Percentiles rank a stretch among this genome's conserved stretches.
Evolutionary conservation across 2,329 filamentous ascomycete species (phyloP).

Genomic region (Drechmeria coniospora): DNA sequence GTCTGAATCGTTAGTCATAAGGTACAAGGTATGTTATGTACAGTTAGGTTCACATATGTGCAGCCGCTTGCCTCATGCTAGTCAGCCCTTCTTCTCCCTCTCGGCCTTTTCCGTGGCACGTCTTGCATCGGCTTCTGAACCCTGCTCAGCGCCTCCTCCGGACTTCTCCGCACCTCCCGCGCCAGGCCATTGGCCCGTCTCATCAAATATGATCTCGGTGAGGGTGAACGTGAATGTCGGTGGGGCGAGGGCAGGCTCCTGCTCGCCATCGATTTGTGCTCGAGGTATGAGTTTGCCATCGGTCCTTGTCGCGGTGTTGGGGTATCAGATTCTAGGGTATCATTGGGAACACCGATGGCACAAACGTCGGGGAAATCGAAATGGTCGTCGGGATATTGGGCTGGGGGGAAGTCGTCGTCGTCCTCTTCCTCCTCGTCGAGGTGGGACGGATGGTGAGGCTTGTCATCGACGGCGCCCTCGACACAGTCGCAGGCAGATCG

Average conservation of each 20-base stretch:
- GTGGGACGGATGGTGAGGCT: no score
- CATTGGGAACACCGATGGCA: conserved; percentile 10
- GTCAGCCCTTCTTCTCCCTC: conserved; percentile 23
- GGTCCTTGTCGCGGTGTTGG: conserved; percentile 26
- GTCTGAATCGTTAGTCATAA: conserved; percentile 13
- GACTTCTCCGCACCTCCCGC: conserved; percentile 25
- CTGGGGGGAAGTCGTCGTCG: conserved; percentile 20
- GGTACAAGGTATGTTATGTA: conserved; percentile 21
- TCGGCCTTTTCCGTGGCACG: conserved; percentile 22
- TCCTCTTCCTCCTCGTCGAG: no score
- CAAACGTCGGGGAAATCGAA: conserved; percentile 13
- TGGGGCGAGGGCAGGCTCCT: conserved; percentile 18
- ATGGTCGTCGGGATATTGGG: conserved; percentile 24
- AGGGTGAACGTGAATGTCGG: conserved; percentile 18
- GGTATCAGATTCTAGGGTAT: conserved; percentile 26
- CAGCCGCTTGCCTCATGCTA: conserved; percentile 21
- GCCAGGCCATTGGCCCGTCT: conserved; percentile 11
- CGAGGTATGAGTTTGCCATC: conserved; percentile 19
- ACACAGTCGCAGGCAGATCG: conserved; percentile 17
- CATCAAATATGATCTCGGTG: conserved; percentile 17
- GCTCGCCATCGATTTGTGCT: conserved; percentile 17
- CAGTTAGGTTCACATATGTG: conserved; percentile 23
- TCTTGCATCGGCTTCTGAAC: conserved; percentile 32
- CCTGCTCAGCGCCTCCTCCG: conserved; percentile 28
- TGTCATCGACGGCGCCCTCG: conserved; percentile 14